phyloP scores from a whole-genome alignment of 441 rosid genomes.

The Populus tomentosa region DNA sequence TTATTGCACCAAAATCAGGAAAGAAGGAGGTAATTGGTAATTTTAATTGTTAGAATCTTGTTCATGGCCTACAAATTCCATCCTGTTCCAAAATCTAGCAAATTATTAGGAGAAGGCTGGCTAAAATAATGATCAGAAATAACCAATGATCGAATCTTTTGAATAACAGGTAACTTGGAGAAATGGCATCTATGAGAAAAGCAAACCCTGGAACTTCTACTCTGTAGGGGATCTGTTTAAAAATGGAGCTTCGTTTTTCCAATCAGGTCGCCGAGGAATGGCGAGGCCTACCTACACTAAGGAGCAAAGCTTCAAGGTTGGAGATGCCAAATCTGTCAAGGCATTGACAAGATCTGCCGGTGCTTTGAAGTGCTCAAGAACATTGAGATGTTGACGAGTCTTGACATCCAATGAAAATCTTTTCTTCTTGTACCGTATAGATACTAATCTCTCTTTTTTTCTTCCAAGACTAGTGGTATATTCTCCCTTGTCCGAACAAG shows the following conservation, averaged over 20 bases:
- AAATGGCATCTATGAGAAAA: constrained; percentile 24
- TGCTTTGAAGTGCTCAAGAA: constrained; percentile 33
- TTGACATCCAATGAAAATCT: too few species aligned
- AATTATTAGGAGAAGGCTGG: background rate
- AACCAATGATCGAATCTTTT: background rate
- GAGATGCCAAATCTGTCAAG: constrained; percentile 24
- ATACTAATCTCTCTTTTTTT: too few species aligned
- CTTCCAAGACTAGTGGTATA: too few species aligned
- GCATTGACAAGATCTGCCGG: constrained; percentile 41
- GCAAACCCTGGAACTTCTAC: constrained; percentile 48
- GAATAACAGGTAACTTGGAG: constrained; percentile 60
- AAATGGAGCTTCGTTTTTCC: constrained; percentile 62
- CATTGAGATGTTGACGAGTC: constrained; percentile 19
- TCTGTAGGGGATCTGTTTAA: constrained; percentile 52
- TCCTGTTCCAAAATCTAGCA: too few species aligned
- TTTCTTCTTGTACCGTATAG: too few species aligned
- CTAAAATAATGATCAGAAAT: background rate
- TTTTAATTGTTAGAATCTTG: too few species aligned
- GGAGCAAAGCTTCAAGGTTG: constrained; percentile 32
- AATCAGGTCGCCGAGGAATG: constrained; percentile 17
- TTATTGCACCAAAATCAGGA: constrained; percentile 51
- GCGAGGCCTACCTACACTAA: constrained; percentile 36
- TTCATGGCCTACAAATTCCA: too few species aligned
- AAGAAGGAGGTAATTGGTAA: constrained; percentile 43
- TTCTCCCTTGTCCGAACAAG: too few species aligned